phyloP scores from a whole-genome alignment of 441 rosid genomes.

The Pelargonium australe region DNA sequence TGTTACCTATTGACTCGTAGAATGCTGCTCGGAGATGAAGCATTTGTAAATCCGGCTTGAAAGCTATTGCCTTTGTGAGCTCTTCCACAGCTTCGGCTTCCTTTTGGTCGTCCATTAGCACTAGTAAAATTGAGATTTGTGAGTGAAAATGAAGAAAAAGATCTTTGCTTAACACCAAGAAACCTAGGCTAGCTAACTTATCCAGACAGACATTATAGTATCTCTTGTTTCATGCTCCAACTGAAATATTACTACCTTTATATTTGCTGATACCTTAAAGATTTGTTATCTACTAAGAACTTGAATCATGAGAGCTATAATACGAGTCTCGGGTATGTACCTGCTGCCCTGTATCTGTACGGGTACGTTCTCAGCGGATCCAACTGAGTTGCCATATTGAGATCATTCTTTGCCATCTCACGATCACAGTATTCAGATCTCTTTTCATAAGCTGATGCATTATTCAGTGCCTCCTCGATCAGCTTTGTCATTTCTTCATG shows the following conservation, averaged over 20 bases:
- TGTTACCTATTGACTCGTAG: slow-evolving; percentile 71
- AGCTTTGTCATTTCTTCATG: slow-evolving; percentile 95
- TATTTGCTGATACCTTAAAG: too few relatives aligned
- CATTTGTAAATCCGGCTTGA: slow-evolving; percentile 89
- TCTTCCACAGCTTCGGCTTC: slow-evolving; percentile 82
- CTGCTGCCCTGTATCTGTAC: slow-evolving; percentile 96
- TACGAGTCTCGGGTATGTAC: slow-evolving; percentile 27
- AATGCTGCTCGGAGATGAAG: slow-evolving; percentile 93
- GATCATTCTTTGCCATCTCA: slow-evolving; percentile 90
- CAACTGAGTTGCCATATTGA: slow-evolving; percentile 63
- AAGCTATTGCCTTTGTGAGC: slow-evolving; percentile 67
- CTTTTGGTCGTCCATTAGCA: slow-evolving; percentile 90
- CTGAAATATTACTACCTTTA: background rate
- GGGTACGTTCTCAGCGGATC: slow-evolving; percentile 96
- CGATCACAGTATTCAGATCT: slow-evolving; percentile 94
- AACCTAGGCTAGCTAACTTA: background rate
- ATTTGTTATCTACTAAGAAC: too few relatives aligned
- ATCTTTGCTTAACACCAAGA: background rate
- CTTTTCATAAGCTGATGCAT: slow-evolving; percentile 91
- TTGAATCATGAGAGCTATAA: too few relatives aligned
- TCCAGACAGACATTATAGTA: background rate
- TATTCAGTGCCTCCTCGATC: slow-evolving; percentile 83
- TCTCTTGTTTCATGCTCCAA: background rate
- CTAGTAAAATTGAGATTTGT: slow-evolving; percentile 32
- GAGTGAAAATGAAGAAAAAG: background rate